A percentile compares a stretch with the other conserved stretches of the same genome.
Conservation (phyloP, 2,329 filamentous ascomycete genomes). For the Aspergillus eucalypticola region DNA sequence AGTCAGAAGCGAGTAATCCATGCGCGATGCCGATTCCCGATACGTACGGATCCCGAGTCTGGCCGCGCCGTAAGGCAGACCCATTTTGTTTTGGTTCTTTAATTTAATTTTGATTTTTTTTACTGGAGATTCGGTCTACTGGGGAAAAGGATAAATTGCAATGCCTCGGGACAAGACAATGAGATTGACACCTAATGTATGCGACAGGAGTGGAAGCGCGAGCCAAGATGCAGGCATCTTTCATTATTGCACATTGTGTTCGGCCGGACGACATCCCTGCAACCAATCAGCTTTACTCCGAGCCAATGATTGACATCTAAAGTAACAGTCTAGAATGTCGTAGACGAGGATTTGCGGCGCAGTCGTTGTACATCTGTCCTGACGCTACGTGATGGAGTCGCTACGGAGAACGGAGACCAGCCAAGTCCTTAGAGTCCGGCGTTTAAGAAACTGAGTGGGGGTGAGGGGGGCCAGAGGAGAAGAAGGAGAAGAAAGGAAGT, state of each 20-base stretch:
- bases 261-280: neutral
- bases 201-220: neutral
- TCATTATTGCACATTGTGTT: neutral
- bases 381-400: neutral
- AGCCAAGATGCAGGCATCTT: neutral
- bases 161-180: neutral
- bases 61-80: neutral
- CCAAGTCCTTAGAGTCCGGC: neutral
- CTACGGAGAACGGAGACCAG: neutral
- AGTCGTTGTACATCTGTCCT: conserved; percentile 16
- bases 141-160: no score
- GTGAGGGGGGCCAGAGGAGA: neutral
- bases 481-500: neutral
- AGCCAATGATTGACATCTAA: conserved; percentile 4
- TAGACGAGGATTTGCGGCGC: conserved; percentile 17
- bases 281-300: neutral
- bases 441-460: neutral
- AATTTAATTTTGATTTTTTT: no score
- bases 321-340: neutral
- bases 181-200: neutral
- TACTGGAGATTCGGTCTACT: no score
- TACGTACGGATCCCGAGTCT: neutral
- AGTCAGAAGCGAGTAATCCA: neutral
- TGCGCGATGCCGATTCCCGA: neutral
- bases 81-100: neutral